Percentiles rank a stretch among this genome's conserved stretches.
phyloP scores from a whole-genome alignment of 2,329 filamentous ascomycete species.

The Fusarium cyanostomum region DNA sequence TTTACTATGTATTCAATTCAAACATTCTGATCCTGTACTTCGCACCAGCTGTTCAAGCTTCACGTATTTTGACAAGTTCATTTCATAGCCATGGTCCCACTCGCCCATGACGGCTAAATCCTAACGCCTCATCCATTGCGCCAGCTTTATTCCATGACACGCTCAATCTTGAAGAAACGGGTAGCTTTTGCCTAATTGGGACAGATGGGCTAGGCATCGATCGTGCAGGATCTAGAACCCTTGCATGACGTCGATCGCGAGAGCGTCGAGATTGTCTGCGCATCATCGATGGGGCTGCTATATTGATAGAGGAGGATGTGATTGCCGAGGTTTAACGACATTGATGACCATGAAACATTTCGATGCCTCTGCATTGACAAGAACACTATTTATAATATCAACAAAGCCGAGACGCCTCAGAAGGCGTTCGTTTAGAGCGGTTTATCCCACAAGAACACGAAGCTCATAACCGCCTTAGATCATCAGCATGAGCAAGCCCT shows the following conservation, averaged over 20 bases:
- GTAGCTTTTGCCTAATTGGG: constrained; percentile 15
- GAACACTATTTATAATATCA: not conserved
- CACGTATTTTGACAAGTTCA: not conserved
- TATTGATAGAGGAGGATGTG: not conserved
- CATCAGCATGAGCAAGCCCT: constrained; percentile 56
- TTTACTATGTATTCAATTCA: constrained; percentile 4
- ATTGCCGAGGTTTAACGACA: not conserved
- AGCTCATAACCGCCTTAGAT: not conserved
- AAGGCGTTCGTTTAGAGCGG: not conserved
- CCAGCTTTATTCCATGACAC: not conserved
- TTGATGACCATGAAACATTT: not conserved
- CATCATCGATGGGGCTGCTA: constrained; percentile 33
- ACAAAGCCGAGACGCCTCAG: not conserved
- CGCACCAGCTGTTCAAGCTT: no score
- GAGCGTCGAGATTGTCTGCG: constrained; percentile 15
- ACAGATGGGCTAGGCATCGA: constrained; percentile 8
- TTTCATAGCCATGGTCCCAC: not conserved
- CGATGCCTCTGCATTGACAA: not conserved
- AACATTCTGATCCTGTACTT: not conserved
- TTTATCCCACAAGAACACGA: not conserved
- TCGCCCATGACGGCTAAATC: not conserved
- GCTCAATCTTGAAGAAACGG: not conserved
- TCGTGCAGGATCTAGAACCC: constrained; percentile 15
- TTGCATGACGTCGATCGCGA: constrained; percentile 31
- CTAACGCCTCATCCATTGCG: not conserved